These are phyloP conservation scores for Eucalyptus decipiens DNA, from an alignment of 345 rosid species.

Conservation along the genomic window DNA sequence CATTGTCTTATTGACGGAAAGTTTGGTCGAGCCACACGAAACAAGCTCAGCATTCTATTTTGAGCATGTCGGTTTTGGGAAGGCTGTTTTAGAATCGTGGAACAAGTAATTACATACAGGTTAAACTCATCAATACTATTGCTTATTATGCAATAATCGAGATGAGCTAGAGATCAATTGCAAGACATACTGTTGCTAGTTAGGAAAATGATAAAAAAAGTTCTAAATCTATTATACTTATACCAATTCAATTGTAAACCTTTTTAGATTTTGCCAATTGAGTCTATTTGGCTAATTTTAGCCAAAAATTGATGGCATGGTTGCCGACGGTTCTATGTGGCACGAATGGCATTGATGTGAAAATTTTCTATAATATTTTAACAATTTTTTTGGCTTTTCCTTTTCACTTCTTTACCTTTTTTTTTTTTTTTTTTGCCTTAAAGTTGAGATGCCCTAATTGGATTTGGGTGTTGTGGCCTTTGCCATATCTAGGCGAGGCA, in stretches of 20 bases:
- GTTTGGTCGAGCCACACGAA: not conserved
- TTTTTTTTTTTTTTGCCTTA: not conserved
- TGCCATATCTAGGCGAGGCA: not conserved
- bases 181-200: not conserved
- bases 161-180: not conserved
- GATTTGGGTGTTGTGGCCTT: not conserved
- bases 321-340: rapidly evolving
- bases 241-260: not conserved
- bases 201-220: too few relatives aligned
- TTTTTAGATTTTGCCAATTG: too few relatives aligned
- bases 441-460: not conserved
- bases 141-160: not conserved
- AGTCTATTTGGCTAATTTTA: too few relatives aligned
- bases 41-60: not conserved
- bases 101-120: not conserved
- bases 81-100: not conserved
- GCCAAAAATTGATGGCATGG: too few relatives aligned
- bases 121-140: not conserved
- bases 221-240: not conserved
- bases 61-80: not conserved
- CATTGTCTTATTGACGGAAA: rapidly evolving
- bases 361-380: too few relatives aligned
- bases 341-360: rapidly evolving
- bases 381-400: too few relatives aligned
- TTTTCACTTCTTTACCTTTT: too few relatives aligned